Evolutionary conservation across 2,329 filamentous ascomycete genomes (phyloP).

Genomic region (Beauveria sp.): DNA sequence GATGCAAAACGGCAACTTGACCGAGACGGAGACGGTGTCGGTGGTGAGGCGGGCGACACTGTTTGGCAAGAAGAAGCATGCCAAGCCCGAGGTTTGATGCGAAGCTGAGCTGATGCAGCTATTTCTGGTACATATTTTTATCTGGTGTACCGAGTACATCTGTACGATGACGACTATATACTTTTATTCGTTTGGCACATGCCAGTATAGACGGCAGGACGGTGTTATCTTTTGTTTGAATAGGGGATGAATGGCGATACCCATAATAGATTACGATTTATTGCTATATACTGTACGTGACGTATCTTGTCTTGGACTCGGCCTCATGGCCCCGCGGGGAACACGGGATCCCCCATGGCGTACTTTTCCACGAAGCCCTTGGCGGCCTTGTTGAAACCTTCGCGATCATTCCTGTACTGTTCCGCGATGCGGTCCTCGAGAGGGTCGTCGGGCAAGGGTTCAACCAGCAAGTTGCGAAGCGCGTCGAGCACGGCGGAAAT

Average conservation of each 20-base stretch:
- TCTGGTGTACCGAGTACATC: slow-evolving; percentile 5
- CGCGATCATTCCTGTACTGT: slow-evolving; percentile 63
- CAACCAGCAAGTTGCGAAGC: slow-evolving; percentile 63
- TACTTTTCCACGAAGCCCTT: slow-evolving; percentile 67
- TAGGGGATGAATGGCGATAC: slow-evolving; percentile 14
- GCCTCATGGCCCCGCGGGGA: slow-evolving; percentile 19
- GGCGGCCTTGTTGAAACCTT: slow-evolving; percentile 67
- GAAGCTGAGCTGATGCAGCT: neutral
- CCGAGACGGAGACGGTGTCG: slow-evolving; percentile 20
- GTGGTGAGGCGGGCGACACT: slow-evolving; percentile 29
- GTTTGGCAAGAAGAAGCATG: slow-evolving; percentile 36
- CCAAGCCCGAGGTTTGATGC: slow-evolving; percentile 7
- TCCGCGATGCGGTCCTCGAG: slow-evolving; percentile 83
- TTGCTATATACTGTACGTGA: neutral
- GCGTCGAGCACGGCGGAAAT: slow-evolving; percentile 70
- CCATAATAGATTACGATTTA: slow-evolving; percentile 10
- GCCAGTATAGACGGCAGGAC: neutral
- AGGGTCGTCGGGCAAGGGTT: slow-evolving; percentile 83
- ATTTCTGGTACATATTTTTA: slow-evolving; percentile 10
- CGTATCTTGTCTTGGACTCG: neutral
- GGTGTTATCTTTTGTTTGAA: slow-evolving; percentile 14
- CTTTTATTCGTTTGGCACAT: slow-evolving; percentile 6
- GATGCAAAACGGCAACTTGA: slow-evolving; percentile 23
- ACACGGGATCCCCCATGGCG: slow-evolving; percentile 43
- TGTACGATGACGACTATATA: slow-evolving; percentile 11